Evolutionary conservation across 2,329 filamentous ascomycete genomes (phyloP).

Genomic region (Penicillium hordei): DNA sequence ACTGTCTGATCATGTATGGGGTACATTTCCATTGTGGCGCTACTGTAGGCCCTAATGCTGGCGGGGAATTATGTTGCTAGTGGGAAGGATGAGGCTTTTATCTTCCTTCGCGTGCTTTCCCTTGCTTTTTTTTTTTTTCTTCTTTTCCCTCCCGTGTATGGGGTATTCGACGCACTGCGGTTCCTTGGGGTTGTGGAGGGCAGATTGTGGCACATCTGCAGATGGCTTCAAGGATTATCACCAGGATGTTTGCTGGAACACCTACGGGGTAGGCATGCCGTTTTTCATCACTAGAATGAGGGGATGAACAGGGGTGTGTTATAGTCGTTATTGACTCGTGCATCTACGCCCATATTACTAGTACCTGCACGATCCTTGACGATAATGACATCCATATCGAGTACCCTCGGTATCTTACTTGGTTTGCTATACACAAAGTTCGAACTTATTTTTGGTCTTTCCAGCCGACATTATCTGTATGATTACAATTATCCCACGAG

Average conservation of each 20-base stretch:
- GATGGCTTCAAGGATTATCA: background rate
- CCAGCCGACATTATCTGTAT: background rate
- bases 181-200: background rate
- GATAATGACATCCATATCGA: background rate
- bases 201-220: background rate
- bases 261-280: background rate
- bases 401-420: background rate
- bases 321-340: background rate
- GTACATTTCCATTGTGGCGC: background rate
- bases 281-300: background rate
- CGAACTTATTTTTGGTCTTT: background rate
- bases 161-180: background rate
- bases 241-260: background rate
- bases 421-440: background rate
- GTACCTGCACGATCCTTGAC: conserved; percentile 3
- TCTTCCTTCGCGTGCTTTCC: background rate
- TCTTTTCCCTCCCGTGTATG: background rate
- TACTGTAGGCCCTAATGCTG: conserved; percentile 3
- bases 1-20: background rate
- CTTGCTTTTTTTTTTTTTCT: background rate
- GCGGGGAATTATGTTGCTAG: background rate
- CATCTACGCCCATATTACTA: background rate
- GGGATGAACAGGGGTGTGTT: background rate
- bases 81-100: background rate
- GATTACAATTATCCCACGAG: background rate